A percentile compares a stretch with the other conserved stretches of the same genome.
Evolutionary conservation across 2,329 filamentous ascomycete genomes (phyloP).

Genomic region (Clarireedia homoeocarpa): DNA sequence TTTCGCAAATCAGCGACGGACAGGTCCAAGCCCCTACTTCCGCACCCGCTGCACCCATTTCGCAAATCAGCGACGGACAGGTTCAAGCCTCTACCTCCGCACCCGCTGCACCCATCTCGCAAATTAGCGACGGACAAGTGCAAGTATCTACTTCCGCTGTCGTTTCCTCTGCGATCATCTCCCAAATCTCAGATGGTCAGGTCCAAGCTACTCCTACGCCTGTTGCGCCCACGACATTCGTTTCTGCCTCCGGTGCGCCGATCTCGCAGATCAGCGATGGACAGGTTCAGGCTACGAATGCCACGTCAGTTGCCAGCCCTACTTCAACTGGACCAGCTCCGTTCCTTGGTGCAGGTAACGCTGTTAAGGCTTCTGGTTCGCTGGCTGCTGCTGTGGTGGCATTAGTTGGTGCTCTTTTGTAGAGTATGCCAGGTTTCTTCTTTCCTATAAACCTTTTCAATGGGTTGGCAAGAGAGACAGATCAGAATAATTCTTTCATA

Average conservation of each 20-base stretch:
- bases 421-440: neutral
- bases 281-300: constrained; percentile 23
- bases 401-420: constrained; percentile 12
- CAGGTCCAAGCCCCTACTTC: constrained; percentile 17
- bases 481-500: no score
- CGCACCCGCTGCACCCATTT: constrained; percentile 10
- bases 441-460: no score
- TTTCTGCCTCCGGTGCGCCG: constrained; percentile 14
- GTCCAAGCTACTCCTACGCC: constrained; percentile 21
- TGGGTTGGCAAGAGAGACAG: no score
- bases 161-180: no score
- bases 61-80: constrained; percentile 29
- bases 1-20: constrained; percentile 5
- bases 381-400: neutral
- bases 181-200: constrained; percentile 7
- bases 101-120: neutral
- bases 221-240: neutral
- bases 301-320: constrained; percentile 4
- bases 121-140: constrained; percentile 19
- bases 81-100: constrained; percentile 11
- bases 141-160: neutral
- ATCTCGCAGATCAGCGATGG: constrained; percentile 28
- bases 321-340: constrained; percentile 20
- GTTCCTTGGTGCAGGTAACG: constrained; percentile 31
- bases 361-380: constrained; percentile 25